Evolutionary conservation across 2,329 filamentous ascomycete genomes (phyloP).

Genomic region (Achaetomium macrosporum): DNA sequence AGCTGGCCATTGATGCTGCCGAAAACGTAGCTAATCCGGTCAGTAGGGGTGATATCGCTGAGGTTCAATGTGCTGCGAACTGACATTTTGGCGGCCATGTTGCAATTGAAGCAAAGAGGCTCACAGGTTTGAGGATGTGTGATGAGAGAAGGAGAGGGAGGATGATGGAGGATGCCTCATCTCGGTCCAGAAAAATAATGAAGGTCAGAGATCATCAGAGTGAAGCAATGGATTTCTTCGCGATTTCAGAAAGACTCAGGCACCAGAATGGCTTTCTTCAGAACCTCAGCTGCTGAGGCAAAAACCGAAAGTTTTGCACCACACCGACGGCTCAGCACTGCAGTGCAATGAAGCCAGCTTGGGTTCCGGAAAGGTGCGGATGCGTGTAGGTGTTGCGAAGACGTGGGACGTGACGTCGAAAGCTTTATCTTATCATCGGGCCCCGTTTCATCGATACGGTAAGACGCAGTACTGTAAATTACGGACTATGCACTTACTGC

Average conservation of each 20-base stretch:
- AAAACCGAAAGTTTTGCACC: no score
- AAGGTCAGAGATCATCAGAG: no score
- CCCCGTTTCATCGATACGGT: background rate
- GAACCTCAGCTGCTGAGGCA: no score
- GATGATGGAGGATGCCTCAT: no score
- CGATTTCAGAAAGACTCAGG: no score
- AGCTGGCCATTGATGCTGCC: constrained; percentile 79
- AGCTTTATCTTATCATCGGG: constrained; percentile 3
- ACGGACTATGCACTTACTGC: background rate
- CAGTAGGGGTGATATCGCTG: constrained; percentile 17
- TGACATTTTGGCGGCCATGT: constrained; percentile 26
- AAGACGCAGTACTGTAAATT: background rate
- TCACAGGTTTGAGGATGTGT: background rate
- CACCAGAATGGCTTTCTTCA: no score
- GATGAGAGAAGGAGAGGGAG: background rate
- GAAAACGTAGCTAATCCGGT: constrained; percentile 61
- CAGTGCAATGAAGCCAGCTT: background rate
- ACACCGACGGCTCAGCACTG: no score
- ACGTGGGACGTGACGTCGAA: constrained; percentile 6
- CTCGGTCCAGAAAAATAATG: no score
- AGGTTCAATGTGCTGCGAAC: constrained; percentile 13
- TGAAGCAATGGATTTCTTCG: no score
- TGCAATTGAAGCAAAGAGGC: background rate
- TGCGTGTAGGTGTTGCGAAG: background rate
- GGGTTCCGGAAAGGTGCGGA: background rate